Percentiles rank a stretch among this genome's conserved stretches.
These are phyloP conservation scores for Cyclocybe aegerita DNA, from an alignment of 768 basidiomycete genomes.

Conservation along the genomic window DNA sequence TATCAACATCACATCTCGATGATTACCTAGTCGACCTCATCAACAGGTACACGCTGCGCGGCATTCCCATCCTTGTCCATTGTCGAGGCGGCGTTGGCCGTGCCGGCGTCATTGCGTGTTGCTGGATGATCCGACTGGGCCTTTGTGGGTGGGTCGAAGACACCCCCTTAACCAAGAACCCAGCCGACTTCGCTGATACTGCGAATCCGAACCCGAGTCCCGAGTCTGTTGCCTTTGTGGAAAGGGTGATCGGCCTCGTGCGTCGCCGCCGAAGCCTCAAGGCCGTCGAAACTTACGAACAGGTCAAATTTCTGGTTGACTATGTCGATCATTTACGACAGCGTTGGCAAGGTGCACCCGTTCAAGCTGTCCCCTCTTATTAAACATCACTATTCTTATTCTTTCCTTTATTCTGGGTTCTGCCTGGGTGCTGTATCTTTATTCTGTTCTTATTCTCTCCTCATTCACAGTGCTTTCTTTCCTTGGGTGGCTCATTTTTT, in stretches of 20 bases:
- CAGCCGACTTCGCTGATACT: constrained; percentile 8
- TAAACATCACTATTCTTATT: neutral
- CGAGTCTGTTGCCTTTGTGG: constrained; percentile 65
- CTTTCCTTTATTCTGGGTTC: neutral
- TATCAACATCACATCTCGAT: constrained; percentile 57
- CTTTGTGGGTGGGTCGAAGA: constrained; percentile 70
- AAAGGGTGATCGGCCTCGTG: constrained; percentile 71
- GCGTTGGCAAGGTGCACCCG: neutral
- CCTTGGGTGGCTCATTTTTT: no score
- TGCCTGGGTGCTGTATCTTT: neutral
- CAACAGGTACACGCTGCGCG: constrained; percentile 67
- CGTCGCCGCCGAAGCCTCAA: constrained; percentile 79
- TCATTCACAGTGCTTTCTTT: no score
- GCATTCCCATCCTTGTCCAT: constrained; percentile 76
- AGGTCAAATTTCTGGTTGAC: constrained; percentile 81
- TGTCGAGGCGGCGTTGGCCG: constrained; percentile 95
- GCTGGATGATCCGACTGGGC: constrained; percentile 91
- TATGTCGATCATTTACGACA: constrained; percentile 56
- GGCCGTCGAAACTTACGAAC: constrained; percentile 92
- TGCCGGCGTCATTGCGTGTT: constrained; percentile 88
- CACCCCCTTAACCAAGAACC: constrained; percentile 2
- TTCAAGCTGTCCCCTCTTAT: neutral
- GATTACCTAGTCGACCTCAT: constrained; percentile 65
- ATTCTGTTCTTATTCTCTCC: no score
- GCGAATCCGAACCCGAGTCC: constrained; percentile 22